A percentile compares a stretch with the other conserved stretches of the same genome.
Conservation (phyloP, 495 filamentous ascomycete genomes). For the Talaromyces nanjingensis region DNA sequence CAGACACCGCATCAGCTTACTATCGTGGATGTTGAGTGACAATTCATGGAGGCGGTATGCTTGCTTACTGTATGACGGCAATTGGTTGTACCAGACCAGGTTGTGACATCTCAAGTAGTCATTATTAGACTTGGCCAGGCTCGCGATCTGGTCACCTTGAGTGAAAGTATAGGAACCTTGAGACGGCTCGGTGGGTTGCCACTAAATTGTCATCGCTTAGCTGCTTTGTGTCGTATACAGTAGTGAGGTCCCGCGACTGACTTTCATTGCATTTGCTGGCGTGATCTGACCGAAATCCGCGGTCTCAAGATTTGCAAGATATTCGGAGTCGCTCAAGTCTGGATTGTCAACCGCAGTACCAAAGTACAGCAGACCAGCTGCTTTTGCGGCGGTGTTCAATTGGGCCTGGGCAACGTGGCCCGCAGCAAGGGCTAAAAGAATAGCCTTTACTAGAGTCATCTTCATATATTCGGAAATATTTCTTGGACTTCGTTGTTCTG, state of each 20-base stretch:
- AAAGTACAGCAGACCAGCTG: slow-evolving; percentile 49
- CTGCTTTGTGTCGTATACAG: not conserved
- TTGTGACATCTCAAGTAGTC: slow-evolving; percentile 54
- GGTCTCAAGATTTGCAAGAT: slow-evolving; percentile 34
- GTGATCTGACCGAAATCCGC: slow-evolving; percentile 54
- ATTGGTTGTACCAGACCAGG: slow-evolving; percentile 55
- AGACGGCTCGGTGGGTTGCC: slow-evolving; percentile 44
- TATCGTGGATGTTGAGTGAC: not conserved
- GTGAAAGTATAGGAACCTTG: slow-evolving; percentile 43
- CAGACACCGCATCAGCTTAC: not conserved
- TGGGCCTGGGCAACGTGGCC: slow-evolving; percentile 10
- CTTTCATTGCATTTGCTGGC: slow-evolving; percentile 53
- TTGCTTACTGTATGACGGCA: slow-evolving; percentile 47
- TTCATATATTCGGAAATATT: not conserved
- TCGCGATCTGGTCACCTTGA: slow-evolving; percentile 42
- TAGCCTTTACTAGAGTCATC: not conserved
- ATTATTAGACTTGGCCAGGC: slow-evolving; percentile 43
- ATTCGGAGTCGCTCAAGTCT: slow-evolving; percentile 43
- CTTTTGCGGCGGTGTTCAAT: slow-evolving; percentile 46
- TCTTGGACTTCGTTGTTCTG: not conserved
- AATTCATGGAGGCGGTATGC: not conserved
- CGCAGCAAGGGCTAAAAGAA: not conserved
- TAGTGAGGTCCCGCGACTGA: not conserved
- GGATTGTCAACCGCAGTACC: slow-evolving; percentile 52
- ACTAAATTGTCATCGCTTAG: slow-evolving; percentile 20